Base-by-base conservation (phyloP, 2,329 filamentous ascomycete species). In the Lasiodiplodia sp. region DNA sequence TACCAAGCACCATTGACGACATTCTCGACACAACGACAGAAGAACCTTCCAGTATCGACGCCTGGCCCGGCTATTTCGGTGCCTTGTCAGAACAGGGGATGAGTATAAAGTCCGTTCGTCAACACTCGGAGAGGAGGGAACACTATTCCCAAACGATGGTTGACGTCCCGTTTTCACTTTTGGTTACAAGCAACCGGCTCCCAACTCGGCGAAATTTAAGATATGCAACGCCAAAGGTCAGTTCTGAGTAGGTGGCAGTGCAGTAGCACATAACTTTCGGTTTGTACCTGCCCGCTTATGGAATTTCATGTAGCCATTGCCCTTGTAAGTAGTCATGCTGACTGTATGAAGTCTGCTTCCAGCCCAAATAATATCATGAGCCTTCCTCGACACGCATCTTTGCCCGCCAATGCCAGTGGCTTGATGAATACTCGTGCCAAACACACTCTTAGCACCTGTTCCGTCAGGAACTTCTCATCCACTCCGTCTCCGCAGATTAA, bases 51-150 rank as follows among this genome's bases (percentile, higher is more conserved):
- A 68, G 72, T 2, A 64, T 73, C 55, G 74, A 70, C 44, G 71
- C 74, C 1, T 58, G 55, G 65, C 67, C 38, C 4, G 68, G 69
- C 68, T 82, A 85, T 68, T 92, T 93, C 74, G 90, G 90, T 25
- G 88, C 86, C 11, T 79, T 91, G 21, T 89, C 90, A 0, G 85
- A 87, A 63, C 79, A 85, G 18, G 90, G 89, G 2, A 70, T 80
- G 67, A 75, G 71, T 10, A 63, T 79, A 6, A 52, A 53, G 31
- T 25, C 38, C 47, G 12, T 65, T 40, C 62, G 28, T 55, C 4
- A 8, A 10, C 4, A 38, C 8, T 10, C 4, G 25, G 16, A 8
- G 16, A 25, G 7, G 3, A n/a, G 10, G 57, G 37, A 65, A 11
- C 31, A 40, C 14, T 65, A 40, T 10, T 11, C 47, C 12, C n/a